A percentile compares a stretch with the other conserved stretches of the same genome.
These are phyloP conservation scores for Xerocomus brunneocitrinus DNA, from an alignment of 768 basidiomycete species.

Conservation along the genomic window DNA sequence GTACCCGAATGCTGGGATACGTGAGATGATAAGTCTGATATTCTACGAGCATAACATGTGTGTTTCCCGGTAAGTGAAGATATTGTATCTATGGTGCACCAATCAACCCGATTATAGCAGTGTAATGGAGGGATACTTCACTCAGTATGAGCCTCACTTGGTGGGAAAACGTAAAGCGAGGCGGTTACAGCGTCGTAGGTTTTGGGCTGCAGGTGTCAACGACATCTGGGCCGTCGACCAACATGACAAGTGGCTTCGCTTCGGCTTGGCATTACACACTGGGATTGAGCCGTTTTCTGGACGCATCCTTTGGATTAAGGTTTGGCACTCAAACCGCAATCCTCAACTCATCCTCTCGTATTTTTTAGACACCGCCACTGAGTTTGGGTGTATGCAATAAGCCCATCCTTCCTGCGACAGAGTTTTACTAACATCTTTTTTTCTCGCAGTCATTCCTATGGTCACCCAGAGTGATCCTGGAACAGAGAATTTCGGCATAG, in stretches of 20 bases:
- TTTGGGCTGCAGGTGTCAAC: slow-evolving; percentile 40
- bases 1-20: not conserved
- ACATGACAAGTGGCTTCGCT: slow-evolving; percentile 1
- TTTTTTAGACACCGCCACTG: not conserved
- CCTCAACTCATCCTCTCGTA: slow-evolving; percentile 1
- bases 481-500: not conserved
- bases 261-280: not conserved
- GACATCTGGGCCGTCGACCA: slow-evolving; percentile 17
- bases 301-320: not conserved
- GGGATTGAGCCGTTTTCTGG: slow-evolving; percentile 1
- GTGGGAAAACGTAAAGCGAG: slow-evolving; percentile 14
- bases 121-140: not conserved
- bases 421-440: no score
- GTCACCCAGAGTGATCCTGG: slow-evolving; percentile 2
- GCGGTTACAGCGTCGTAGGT: slow-evolving; percentile 27
- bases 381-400: no score
- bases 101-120: not conserved
- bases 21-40: not conserved
- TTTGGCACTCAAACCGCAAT: slow-evolving; percentile 3
- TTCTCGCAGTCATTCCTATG: not conserved
- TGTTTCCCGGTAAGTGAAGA: not conserved
- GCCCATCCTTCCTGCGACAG: no score
- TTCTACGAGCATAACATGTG: not conserved
- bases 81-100: not conserved
- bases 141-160: slow-evolving; percentile 8